Percentiles rank a stretch among this genome's conserved stretches.
phyloP scores from a whole-genome alignment of 1,284 basidiomycete genomes.

The Gomphus bonarii region DNA sequence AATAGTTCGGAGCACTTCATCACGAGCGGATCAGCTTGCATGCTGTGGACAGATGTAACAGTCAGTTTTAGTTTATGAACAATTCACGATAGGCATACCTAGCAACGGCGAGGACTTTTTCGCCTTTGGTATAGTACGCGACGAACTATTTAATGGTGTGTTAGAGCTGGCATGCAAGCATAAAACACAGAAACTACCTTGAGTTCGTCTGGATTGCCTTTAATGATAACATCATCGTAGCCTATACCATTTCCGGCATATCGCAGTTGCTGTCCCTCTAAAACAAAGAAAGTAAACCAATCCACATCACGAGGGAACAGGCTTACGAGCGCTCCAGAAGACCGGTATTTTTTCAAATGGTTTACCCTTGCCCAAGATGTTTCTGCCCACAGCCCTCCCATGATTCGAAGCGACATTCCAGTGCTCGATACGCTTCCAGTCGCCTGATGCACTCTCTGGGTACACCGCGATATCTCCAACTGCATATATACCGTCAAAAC shows the following conservation, averaged over 20 bases:
- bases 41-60: slow-evolving; percentile 30
- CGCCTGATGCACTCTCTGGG: slow-evolving; percentile 49
- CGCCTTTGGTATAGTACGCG: slow-evolving; percentile 75
- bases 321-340: slow-evolving; percentile 82
- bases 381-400: slow-evolving; percentile 74
- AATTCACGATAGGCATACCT: slow-evolving; percentile 30
- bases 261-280: slow-evolving; percentile 67
- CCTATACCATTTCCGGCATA: slow-evolving; percentile 68
- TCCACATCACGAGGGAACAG: neutral
- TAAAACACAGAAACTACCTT: slow-evolving; percentile 42
- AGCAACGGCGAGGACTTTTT: slow-evolving; percentile 74
- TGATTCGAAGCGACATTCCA: slow-evolving; percentile 90
- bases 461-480: slow-evolving; percentile 86
- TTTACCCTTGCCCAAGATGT: slow-evolving; percentile 55
- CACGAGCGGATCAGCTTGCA: slow-evolving; percentile 79
- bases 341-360: slow-evolving; percentile 74
- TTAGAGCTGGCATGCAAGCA: neutral
- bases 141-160: slow-evolving; percentile 47
- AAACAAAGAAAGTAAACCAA: neutral
- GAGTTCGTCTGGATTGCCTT: slow-evolving; percentile 69
- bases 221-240: slow-evolving; percentile 67
- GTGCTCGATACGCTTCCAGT: slow-evolving; percentile 68
- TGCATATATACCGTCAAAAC: slow-evolving; percentile 62
- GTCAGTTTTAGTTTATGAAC: slow-evolving; percentile 24
- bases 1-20: slow-evolving; percentile 76